Base-by-base conservation (phyloP, 306 rosid genomes). In the Quillaja saponaria region DNA sequence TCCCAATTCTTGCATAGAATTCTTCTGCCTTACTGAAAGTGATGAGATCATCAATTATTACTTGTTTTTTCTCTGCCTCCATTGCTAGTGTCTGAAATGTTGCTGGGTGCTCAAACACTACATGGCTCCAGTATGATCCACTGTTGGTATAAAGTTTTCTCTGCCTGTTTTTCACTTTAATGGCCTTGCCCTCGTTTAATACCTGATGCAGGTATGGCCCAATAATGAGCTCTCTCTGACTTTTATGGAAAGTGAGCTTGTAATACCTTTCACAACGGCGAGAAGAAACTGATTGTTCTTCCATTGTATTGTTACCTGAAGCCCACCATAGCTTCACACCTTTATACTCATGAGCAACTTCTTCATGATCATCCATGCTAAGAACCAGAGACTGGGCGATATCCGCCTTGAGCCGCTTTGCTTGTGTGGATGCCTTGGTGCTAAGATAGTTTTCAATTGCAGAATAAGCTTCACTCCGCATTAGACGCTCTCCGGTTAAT, bases 251-350 rank as follows among this genome's bases (percentile, higher is more conserved):
- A 10, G 75, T 78, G 63, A 82, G 84, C 48, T 13, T 54, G 72
- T 78, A 82, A 46, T 14, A 62, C 17, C 80, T 64, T 12, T 34
- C 87, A 1, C 2, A 25, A 25, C 4, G 82, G 16, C 57, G 53
- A 34, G 68, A 54, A 4, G 86, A 80, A 50, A 77, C 4, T 0
- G 90, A 10, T 17, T 71, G 83, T 2, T 82, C 10, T 40, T 86
- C 77, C 12, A 67, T 6, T 10, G 49, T 9, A 33, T 76, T 4
- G 34, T 81, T 82, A 4, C 92, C 95, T 10, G 84, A 75, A 13
- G 81, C 67, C 87, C 87, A 82, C 84, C 74, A 82, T 7, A 82
- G 63, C 48, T 64, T 69, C 13, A 55, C 63, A 4, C 87, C 87
- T 3, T 64, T 34, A 39, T 52, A 78, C 10, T 64, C 61, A 10